These are phyloP conservation scores for Fusarium lyarnte DNA, from an alignment of 2,329 filamentous ascomycete genomes.

Conservation along the genomic window DNA sequence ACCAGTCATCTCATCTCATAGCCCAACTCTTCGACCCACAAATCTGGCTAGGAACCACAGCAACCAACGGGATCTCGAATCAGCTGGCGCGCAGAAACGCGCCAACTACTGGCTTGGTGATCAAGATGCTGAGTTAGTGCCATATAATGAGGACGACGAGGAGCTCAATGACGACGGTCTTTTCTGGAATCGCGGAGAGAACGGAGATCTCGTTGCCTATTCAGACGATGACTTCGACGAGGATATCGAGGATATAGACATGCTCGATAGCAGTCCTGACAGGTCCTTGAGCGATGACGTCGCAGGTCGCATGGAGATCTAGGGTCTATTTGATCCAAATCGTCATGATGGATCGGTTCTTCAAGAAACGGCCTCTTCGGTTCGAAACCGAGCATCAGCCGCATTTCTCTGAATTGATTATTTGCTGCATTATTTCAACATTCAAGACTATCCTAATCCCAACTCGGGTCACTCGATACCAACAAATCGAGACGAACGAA, in stretches of 20 bases:
- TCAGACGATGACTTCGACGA: slow-evolving; percentile 63
- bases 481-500: background rate
- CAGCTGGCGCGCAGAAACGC: slow-evolving; percentile 68
- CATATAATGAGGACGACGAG: slow-evolving; percentile 58
- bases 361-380: slow-evolving; percentile 4
- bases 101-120: slow-evolving; percentile 90
- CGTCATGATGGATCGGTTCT: background rate
- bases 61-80: slow-evolving; percentile 45
- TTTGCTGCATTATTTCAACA: slow-evolving; percentile 30
- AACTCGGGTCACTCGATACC: slow-evolving; percentile 6
- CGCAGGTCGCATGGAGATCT: slow-evolving; percentile 70
- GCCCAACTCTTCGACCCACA: slow-evolving; percentile 57
- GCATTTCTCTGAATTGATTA: slow-evolving; percentile 8
- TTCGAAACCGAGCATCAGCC: background rate
- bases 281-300: slow-evolving; percentile 71
- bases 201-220: slow-evolving; percentile 65
- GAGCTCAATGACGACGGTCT: slow-evolving; percentile 61
- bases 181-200: slow-evolving; percentile 67
- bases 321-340: slow-evolving; percentile 37
- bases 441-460: slow-evolving; percentile 23
- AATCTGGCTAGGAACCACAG: slow-evolving; percentile 44
- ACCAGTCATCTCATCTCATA: slow-evolving; percentile 74
- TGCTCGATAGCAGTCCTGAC: slow-evolving; percentile 55
- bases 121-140: slow-evolving; percentile 60
- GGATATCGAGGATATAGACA: slow-evolving; percentile 55